Evolutionary conservation across 140 eudicot species (phyloP).

Genomic region (Stevia rebaudiana): DNA sequence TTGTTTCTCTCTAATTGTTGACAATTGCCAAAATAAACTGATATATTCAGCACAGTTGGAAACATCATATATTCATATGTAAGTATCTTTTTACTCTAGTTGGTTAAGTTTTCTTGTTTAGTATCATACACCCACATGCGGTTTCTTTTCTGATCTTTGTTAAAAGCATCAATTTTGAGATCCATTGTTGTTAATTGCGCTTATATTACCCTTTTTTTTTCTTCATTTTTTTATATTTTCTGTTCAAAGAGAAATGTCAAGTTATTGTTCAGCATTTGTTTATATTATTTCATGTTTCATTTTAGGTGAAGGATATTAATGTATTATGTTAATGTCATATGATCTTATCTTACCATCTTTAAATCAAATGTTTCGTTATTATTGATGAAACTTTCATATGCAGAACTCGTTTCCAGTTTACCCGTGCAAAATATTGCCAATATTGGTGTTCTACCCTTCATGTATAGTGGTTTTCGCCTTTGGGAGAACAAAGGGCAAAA

Average conservation of each 20-base stretch:
- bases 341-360: not conserved
- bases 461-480: constrained; percentile 3
- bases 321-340: not conserved
- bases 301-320: not conserved
- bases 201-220: not conserved
- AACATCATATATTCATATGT: constrained; percentile 5
- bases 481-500: constrained; percentile 11
- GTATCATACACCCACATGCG: not conserved
- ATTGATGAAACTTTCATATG: not conserved
- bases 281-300: not conserved
- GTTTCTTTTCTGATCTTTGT: not conserved
- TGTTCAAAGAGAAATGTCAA: not conserved
- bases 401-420: not conserved
- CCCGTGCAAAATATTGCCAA: too few relatives aligned
- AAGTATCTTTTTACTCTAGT: constrained; percentile 11
- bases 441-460: not conserved
- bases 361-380: not conserved
- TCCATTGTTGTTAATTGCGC: not conserved
- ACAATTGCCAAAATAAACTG: constrained; percentile 9
- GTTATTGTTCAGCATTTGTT: not conserved
- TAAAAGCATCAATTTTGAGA: not conserved
- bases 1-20: constrained; percentile 12
- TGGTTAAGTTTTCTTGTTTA: constrained; percentile 5
- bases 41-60: not conserved
- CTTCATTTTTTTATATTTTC: too few relatives aligned